phyloP scores from a whole-genome alignment of 2,329 filamentous ascomycete genomes.

The Talaromyces sp. region DNA sequence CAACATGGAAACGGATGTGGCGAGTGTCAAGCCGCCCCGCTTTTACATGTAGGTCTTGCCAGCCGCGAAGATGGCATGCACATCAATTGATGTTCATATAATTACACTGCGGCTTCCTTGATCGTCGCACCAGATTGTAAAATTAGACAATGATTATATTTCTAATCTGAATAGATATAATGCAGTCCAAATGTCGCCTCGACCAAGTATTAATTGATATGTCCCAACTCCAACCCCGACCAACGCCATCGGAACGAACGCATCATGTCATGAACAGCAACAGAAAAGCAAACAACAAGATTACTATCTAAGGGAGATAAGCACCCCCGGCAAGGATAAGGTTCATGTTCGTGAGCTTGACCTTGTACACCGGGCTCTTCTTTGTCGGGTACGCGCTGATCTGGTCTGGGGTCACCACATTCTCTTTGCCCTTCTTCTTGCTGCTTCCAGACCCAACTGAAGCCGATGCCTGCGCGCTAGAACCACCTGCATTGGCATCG shows the following conservation, averaged over 20 bases:
- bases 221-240: background rate
- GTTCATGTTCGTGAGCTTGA: constrained; percentile 93
- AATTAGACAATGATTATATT: background rate
- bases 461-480: constrained; percentile 39
- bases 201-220: background rate
- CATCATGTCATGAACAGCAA: background rate
- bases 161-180: background rate
- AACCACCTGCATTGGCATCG: constrained; percentile 47
- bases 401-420: constrained; percentile 85
- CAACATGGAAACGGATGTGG: background rate
- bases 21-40: background rate
- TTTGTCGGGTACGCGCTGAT: constrained; percentile 94
- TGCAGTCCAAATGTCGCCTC: background rate
- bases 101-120: background rate
- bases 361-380: constrained; percentile 90
- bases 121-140: background rate
- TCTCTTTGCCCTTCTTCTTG: constrained; percentile 80
- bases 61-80: background rate
- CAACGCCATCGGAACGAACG: background rate
- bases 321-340: constrained; percentile 78
- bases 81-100: background rate
- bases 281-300: background rate
- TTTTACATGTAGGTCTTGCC: background rate
- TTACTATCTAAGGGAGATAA: constrained; percentile 47
- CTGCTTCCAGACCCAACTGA: constrained; percentile 37